A percentile compares a stretch with the other conserved stretches of the same genome.
These are phyloP conservation scores for Blepharisma undulans DNA, from an alignment of 169 alveolate genomes.

Conservation along the genomic window DNA sequence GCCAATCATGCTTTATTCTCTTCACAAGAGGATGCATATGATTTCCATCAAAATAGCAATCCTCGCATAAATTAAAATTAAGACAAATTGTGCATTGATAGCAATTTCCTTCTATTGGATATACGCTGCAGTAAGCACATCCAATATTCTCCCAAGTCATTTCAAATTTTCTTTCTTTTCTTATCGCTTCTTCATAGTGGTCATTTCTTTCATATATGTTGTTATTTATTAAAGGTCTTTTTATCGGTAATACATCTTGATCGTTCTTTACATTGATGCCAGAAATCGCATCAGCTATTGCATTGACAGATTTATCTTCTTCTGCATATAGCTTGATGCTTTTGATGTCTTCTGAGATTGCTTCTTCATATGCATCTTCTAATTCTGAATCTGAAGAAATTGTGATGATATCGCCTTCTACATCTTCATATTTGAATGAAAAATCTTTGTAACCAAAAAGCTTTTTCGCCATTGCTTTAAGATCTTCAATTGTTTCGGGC, in stretches of 20 bases:
- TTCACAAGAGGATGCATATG: neutral
- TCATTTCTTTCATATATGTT: neutral
- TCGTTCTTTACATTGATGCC: neutral
- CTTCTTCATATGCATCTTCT: neutral
- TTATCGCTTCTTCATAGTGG: neutral
- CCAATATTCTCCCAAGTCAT: neutral
- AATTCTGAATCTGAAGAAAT: neutral
- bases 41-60: neutral
- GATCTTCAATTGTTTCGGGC: slow-evolving; percentile 20
- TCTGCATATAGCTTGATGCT: neutral
- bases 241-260: neutral
- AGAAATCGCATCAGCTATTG: neutral
- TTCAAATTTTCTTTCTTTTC: neutral
- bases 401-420: slow-evolving; percentile 19
- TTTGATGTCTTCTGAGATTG: neutral
- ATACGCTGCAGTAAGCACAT: neutral
- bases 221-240: neutral
- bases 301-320: neutral
- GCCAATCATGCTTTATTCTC: neutral
- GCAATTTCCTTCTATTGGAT: neutral
- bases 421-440: neutral
- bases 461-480: neutral
- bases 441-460: neutral
- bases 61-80: neutral
- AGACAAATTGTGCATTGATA: neutral